Evolutionary conservation across 257 asterid species (phyloP), one percentile per base, ranked within the genome.

Genomic region (Anisodus acutangulus): DNA sequence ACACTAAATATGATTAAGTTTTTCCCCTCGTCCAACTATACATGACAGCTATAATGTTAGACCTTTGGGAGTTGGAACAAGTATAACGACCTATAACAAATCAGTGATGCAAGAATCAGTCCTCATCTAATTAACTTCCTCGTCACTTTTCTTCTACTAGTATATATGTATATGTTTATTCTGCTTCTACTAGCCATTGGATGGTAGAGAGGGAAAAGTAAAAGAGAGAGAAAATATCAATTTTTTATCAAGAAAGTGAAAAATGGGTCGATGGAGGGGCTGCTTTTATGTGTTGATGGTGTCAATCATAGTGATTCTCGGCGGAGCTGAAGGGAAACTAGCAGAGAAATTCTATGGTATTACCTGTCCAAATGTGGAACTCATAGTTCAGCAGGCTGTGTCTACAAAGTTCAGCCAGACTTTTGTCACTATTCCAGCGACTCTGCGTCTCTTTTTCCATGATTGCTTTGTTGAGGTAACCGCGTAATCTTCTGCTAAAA

Each of bases 401-500:
- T 11, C 3, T 6, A 6, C 62, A 11, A 94, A 94, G 89, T n/a
- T 90, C 17, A 83, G 53, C 80, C 89, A 91, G 85, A 90, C 94
- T 5, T 85, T 86, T 76, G 88, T 89, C 31, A 92, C 97, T 3
- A 79, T 91, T 85, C 97, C 98, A 4, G 95, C 94, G 69, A 93
- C 96, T 11, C 86, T 91, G 67, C 97, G 97, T 37, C 89, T 94
- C 83, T 91, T 90, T 71, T 92, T 94, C 91, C 98, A 94, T 4
- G 97, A 94, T 84, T 94, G 98, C 79, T 88, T 92, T 66, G 96
- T 94, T 22, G 91, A 90, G 92, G 98, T 91, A 81, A 17, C 19
- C 62, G 8, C 19, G 39, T 41, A 19, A 53, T 49, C 68, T 12
- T 74, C 15, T 76, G 13, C 22, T 0, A 53, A 22, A 49, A 49